Conservation (phyloP, 148 eudicot genomes). For the Chenopodium berlandieri region DNA sequence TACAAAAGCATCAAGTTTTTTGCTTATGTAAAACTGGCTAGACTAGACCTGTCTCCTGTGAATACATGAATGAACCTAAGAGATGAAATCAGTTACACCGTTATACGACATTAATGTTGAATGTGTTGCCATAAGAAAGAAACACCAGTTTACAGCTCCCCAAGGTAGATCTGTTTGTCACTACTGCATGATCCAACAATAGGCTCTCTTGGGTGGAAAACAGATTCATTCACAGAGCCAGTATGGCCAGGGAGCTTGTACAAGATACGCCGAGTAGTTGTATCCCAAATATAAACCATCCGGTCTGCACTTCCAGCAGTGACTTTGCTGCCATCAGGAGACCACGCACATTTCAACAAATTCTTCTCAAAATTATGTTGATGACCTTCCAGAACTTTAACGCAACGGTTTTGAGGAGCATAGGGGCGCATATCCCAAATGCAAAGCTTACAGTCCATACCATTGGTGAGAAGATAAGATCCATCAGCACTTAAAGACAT, state of each 20-base stretch:
- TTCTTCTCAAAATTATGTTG: slow-evolving; percentile 94
- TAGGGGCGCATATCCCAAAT: slow-evolving; percentile 99
- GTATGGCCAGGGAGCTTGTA: slow-evolving; percentile 94
- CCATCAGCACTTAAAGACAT: slow-evolving; percentile 97
- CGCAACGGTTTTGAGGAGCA: slow-evolving; percentile 94
- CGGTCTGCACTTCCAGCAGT: slow-evolving; percentile 94
- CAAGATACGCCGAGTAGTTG: slow-evolving; percentile 79
- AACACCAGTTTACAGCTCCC: slow-evolving; percentile 54
- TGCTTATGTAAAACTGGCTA: neutral
- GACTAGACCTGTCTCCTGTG: neutral
- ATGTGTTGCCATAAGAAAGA: neutral
- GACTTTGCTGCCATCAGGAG: slow-evolving; percentile 95
- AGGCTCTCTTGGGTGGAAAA: slow-evolving; percentile 89
- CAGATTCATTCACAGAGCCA: slow-evolving; percentile 90
- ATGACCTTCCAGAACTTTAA: slow-evolving; percentile 90
- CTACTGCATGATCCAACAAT: slow-evolving; percentile 92
- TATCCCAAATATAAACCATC: slow-evolving; percentile 97
- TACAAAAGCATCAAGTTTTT: neutral
- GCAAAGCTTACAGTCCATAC: slow-evolving; percentile 85
- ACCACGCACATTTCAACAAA: slow-evolving; percentile 90
- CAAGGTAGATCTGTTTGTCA: slow-evolving; percentile 88
- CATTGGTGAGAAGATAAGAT: slow-evolving; percentile 88
- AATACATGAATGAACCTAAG: neutral
- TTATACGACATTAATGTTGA: neutral
- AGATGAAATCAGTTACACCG: neutral